phyloP scores from a whole-genome alignment of 306 rosid species.

The Cucurbita maxima region DNA sequence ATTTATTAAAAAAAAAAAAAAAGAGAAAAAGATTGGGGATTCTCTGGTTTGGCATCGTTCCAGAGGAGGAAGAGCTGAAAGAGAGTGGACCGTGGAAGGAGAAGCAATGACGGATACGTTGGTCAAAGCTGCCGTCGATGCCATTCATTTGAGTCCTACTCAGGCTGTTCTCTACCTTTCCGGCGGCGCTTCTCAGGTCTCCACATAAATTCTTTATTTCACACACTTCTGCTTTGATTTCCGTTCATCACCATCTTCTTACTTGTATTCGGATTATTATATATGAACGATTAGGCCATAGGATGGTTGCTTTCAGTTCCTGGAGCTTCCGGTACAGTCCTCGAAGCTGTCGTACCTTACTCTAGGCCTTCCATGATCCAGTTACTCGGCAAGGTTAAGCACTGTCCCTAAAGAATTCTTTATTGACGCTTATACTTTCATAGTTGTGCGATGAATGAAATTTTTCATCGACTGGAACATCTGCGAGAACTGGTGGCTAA shows the following conservation, averaged over 20 bases:
- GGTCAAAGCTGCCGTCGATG: conserved; percentile 36
- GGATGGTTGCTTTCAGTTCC: conserved; percentile 64
- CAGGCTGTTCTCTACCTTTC: conserved; percentile 59
- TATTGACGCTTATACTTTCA: background rate
- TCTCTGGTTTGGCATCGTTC: no score
- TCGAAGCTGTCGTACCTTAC: conserved; percentile 70
- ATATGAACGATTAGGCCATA: conserved; percentile 19
- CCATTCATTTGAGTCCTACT: conserved; percentile 50
- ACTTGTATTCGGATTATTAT: background rate
- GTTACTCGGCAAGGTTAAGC: conserved; percentile 54
- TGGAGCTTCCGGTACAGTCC: conserved; percentile 77
- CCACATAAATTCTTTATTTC: conserved; percentile 1
- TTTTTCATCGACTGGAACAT: background rate
- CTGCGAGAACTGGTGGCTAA: background rate
- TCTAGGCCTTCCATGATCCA: conserved; percentile 57
- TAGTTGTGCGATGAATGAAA: background rate
- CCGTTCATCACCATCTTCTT: background rate
- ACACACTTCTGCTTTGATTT: background rate
- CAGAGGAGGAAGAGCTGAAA: background rate
- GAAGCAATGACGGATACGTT: conserved; percentile 33
- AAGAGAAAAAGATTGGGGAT: no score
- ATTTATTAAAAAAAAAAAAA: no score
- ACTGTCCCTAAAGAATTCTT: background rate
- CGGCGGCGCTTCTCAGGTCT: conserved; percentile 81
- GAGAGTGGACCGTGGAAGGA: background rate